phyloP scores from a whole-genome alignment of 768 basidiomycete genomes.

The Suillus subalutaceus region DNA sequence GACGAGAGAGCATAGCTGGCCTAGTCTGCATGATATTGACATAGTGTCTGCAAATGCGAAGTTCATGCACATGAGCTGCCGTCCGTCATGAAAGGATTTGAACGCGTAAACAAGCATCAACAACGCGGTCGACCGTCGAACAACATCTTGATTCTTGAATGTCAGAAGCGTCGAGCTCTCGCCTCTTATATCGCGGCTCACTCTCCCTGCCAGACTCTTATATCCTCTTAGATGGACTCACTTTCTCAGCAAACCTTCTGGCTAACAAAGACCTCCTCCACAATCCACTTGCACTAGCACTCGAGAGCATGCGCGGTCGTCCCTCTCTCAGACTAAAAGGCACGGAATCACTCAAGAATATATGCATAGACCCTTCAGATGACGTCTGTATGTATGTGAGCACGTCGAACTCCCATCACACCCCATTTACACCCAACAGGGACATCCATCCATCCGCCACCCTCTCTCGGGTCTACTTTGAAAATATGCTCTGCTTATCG shows the following conservation, averaged over 20 bases:
- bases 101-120: slow-evolving; percentile 5
- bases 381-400: slow-evolving; percentile 51
- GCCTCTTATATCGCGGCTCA: slow-evolving; percentile 29
- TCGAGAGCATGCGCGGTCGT: slow-evolving; percentile 69
- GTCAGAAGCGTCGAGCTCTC: slow-evolving; percentile 4
- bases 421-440: slow-evolving; percentile 37
- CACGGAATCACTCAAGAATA: slow-evolving; percentile 50
- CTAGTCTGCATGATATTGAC: neutral
- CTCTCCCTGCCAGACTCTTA: slow-evolving; percentile 75
- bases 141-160: neutral
- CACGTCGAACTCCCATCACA: slow-evolving; percentile 32
- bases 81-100: neutral
- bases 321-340: slow-evolving; percentile 64
- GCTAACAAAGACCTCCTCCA: slow-evolving; percentile 45
- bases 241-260: slow-evolving; percentile 59
- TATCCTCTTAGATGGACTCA: slow-evolving; percentile 71
- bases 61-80: too few relatives aligned
- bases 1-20: neutral
- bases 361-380: slow-evolving; percentile 63
- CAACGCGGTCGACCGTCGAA: slow-evolving; percentile 4
- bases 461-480: neutral
- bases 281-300: neutral
- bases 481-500: neutral
- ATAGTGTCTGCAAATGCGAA: neutral
- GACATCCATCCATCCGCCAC: slow-evolving; percentile 59